Percentiles rank a stretch among this genome's conserved stretches.
phyloP scores from a whole-genome alignment of 2,329 filamentous ascomycete species.

The Sporothrix phasma region DNA sequence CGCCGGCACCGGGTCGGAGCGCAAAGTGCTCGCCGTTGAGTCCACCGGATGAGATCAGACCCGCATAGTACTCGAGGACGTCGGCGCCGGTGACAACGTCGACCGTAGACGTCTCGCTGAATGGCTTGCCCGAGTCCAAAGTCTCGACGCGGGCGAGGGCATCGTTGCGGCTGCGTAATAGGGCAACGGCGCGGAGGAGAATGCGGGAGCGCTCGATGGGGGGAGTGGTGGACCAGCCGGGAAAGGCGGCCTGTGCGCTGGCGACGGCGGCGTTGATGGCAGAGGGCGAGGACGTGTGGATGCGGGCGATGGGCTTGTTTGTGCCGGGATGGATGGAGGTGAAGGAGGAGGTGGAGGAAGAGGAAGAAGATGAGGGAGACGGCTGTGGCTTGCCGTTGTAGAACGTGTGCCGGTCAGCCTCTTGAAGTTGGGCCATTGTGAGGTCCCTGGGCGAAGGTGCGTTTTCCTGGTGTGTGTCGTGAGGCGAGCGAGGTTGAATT shows the following conservation, averaged over 20 bases:
- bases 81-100: conserved; percentile 48
- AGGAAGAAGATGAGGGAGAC: conserved; percentile 24
- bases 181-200: conserved; percentile 62
- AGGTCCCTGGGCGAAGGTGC: neutral
- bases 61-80: conserved; percentile 33
- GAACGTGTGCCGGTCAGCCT: conserved; percentile 52
- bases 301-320: conserved; percentile 55
- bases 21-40: conserved; percentile 28
- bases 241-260: conserved; percentile 63
- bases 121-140: conserved; percentile 77
- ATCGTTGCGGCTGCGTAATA: conserved; percentile 69
- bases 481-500: neutral
- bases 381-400: conserved; percentile 60
- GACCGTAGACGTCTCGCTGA: conserved; percentile 72
- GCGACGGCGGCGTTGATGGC: conserved; percentile 58
- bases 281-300: conserved; percentile 56
- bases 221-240: conserved; percentile 65
- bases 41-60: conserved; percentile 25
- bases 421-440: conserved; percentile 8
- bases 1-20: conserved; percentile 33
- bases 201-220: conserved; percentile 66
- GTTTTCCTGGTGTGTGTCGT: neutral
- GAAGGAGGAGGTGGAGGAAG: conserved; percentile 48
- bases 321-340: conserved; percentile 66
- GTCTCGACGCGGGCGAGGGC: conserved; percentile 72